Evolutionary conservation across 192 early-diverging fungal species (phyloP), one percentile per base, ranked within the genome.

Genomic region (Gamsiella multidivaricata): DNA sequence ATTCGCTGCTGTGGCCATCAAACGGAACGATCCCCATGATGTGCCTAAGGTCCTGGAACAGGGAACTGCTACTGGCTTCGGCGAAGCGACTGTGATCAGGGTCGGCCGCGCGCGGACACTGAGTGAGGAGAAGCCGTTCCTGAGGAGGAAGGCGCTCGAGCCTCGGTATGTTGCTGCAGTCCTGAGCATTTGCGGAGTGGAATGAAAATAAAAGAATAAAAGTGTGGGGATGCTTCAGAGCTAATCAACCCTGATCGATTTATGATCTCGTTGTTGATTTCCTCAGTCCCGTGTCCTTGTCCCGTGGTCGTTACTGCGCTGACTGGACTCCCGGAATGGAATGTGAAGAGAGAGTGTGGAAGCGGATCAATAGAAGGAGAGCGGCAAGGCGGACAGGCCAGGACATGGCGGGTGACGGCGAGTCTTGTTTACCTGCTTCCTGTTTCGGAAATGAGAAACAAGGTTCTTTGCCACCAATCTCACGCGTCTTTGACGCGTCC

Each of bases 1-100:
- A 4, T 61, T 54, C 11, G 32, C 26, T 0, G 50, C 28, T 26
- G 68, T 71, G 5, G 60, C 69, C 69, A 71, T 63, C 42, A 29
- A 26, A n/a, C 69, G 59, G 54, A 63, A 14, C n/a, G 34, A 57
- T 18, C 22, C 36, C 32, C 37, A 3, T 57, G 22, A 50, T 10
- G 28, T 34, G 14, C 14, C 42, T 20, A 53, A 2, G 3, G 51
- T 46, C 11, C 53, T 18, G 14, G 52, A 14, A 20, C 17, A 20
- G 17, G 50, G 22, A 39, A 10, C 11, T 9, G 53, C 22, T 14
- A 29, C 14, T 28, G 37, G 23, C 7, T 42, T 46, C 15, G 31
- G 12, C n/a, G 61, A 6, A 22, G 45, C 32, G 15, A 26, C 42
- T 3, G 26, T 15, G 28, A 14, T 31, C 14, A 42, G 22, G 53